Conservation (phyloP, 2,329 filamentous ascomycete genomes). For the Fusarium solani-melongenae region DNA sequence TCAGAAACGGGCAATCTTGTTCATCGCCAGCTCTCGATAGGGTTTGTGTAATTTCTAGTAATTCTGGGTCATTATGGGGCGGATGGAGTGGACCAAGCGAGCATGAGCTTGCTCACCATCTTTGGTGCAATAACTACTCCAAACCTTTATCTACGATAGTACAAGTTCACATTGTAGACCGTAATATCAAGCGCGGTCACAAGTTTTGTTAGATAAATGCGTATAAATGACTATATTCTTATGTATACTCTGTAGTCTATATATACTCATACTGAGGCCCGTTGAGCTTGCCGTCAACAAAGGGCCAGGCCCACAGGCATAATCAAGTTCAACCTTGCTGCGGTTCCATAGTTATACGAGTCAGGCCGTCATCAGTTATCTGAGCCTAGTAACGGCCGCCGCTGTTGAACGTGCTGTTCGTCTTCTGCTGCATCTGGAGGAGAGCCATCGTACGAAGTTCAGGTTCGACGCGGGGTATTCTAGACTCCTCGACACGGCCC, state of each 20-base stretch:
- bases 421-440: background rate
- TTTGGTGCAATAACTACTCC: background rate
- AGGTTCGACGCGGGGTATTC: background rate
- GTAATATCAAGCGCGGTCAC: no score
- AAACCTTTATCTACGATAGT: background rate
- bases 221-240: background rate
- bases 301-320: background rate
- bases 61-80: background rate
- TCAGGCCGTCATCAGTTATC: background rate
- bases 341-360: background rate
- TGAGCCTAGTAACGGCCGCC: background rate
- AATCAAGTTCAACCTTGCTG: background rate
- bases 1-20: background rate
- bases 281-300: background rate
- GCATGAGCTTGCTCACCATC: background rate
- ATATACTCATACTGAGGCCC: background rate
- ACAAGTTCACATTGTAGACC: background rate
- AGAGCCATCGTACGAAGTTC: background rate
- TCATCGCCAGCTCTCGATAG: background rate
- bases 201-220: background rate
- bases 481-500: background rate
- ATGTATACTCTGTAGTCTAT: background rate
- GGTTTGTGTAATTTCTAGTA: background rate
- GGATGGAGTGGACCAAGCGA: background rate
- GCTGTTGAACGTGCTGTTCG: background rate